These are phyloP conservation scores for Postia placenta DNA, from an alignment of 768 basidiomycete species.

Conservation along the genomic window DNA sequence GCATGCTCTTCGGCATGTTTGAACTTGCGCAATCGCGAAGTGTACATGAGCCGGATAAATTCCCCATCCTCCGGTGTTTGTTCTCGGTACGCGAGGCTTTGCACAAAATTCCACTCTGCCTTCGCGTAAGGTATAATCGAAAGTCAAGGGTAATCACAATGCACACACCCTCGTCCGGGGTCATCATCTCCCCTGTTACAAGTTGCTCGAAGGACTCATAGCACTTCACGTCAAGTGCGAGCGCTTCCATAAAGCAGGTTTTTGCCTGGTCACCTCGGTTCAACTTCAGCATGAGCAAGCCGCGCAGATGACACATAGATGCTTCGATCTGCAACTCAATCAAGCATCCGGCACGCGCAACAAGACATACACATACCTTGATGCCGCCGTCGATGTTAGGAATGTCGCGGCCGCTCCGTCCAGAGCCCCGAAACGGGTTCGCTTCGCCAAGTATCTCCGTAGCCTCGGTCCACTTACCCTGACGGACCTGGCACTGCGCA, in stretches of 20 bases:
- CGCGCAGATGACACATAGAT: constrained; percentile 93
- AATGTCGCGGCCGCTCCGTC: constrained; percentile 60
- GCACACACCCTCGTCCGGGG: constrained; percentile 83
- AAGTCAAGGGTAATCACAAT: background rate
- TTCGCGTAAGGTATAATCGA: constrained; percentile 4
- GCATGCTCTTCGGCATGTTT: constrained; percentile 81
- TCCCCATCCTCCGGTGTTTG: constrained; percentile 87
- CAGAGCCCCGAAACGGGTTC: constrained; percentile 77
- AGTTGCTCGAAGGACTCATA: constrained; percentile 93
- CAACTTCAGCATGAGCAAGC: constrained; percentile 89
- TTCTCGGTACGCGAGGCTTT: constrained; percentile 71
- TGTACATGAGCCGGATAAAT: constrained; percentile 91
- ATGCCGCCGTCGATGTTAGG: constrained; percentile 89
- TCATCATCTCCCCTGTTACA: constrained; percentile 92
- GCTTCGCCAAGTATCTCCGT: constrained; percentile 90
- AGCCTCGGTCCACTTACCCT: constrained; percentile 90
- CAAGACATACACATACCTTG: constrained; percentile 50
- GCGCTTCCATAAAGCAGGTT: constrained; percentile 91
- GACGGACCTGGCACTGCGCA: constrained; percentile 88
- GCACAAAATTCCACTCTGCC: constrained; percentile 94
- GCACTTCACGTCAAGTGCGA: constrained; percentile 92
- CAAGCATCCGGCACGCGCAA: background rate
- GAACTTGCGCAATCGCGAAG: constrained; percentile 85
- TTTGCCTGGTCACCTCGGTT: constrained; percentile 90
- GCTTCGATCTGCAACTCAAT: constrained; percentile 71